Percentiles rank a stretch among this genome's conserved stretches.
These are phyloP conservation scores for Moricandia arvensis DNA, from an alignment of 345 rosid genomes.

Conservation along the genomic window DNA sequence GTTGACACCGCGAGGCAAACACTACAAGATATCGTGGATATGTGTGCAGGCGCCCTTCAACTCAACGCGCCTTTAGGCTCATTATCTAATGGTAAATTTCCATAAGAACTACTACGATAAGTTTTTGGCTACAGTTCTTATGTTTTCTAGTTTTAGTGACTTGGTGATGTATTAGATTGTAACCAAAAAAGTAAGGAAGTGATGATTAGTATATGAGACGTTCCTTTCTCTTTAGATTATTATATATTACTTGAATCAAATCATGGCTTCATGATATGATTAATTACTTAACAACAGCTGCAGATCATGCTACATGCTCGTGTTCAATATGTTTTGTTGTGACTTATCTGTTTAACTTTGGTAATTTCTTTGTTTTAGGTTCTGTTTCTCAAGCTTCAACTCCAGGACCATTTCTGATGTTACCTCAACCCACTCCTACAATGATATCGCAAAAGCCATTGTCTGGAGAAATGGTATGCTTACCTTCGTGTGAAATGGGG, in stretches of 20 bases:
- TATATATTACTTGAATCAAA: not conserved
- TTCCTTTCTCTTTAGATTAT: slow-evolving; percentile 1
- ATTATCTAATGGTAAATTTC: slow-evolving; percentile 36
- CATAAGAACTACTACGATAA: not conserved
- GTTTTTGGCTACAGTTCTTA: not conserved
- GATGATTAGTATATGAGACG: slow-evolving; percentile 6
- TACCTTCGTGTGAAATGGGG: slow-evolving; percentile 25
- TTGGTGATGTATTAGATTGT: slow-evolving; percentile 20
- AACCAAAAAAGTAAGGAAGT: slow-evolving; percentile 1
- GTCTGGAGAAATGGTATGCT: slow-evolving; percentile 3
- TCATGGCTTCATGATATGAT: not conserved
- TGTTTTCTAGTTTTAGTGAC: not conserved
- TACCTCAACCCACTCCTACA: slow-evolving; percentile 32
- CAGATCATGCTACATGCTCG: not conserved
- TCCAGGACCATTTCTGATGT: slow-evolving; percentile 28
- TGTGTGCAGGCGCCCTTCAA: slow-evolving; percentile 44
- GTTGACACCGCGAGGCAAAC: slow-evolving; percentile 38
- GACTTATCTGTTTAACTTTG: not conserved
- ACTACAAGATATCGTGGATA: slow-evolving; percentile 36
- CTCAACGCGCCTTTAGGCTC: slow-evolving; percentile 42
- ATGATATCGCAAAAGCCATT: slow-evolving; percentile 21
- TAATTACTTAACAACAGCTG: not conserved
- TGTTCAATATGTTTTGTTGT: not conserved
- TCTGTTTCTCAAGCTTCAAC: slow-evolving; percentile 33
- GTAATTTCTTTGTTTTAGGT: slow-evolving; percentile 25